These are phyloP conservation scores for Amaranthus palmeri DNA, from an alignment of 148 eudicot species.

Conservation along the genomic window DNA sequence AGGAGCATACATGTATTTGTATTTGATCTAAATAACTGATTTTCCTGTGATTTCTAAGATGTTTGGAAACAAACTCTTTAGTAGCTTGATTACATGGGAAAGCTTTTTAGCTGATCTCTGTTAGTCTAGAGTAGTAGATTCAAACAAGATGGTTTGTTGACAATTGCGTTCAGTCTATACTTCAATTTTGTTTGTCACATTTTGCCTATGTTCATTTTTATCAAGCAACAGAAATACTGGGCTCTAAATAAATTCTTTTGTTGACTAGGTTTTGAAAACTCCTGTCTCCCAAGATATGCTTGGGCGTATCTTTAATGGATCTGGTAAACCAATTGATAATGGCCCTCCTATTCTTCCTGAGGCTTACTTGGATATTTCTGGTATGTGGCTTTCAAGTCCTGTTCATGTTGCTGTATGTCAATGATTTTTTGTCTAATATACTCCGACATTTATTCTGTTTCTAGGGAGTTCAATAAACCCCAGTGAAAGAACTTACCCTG, in stretches of 20 bases:
- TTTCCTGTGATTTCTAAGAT: too few relatives aligned
- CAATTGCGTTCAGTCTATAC: too few relatives aligned
- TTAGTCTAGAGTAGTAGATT: background rate
- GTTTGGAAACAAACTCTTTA: too few relatives aligned
- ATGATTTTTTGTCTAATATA: background rate
- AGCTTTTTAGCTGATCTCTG: too few relatives aligned
- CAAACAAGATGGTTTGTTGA: background rate
- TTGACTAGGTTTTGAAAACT: slow-evolving; percentile 79
- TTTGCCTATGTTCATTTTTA: background rate
- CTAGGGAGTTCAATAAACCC: slow-evolving; percentile 99
- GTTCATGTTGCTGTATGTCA: background rate
- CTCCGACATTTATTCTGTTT: slow-evolving; percentile 4
- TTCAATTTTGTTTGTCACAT: too few relatives aligned
- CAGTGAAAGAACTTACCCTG: slow-evolving; percentile 98
- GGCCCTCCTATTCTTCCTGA: slow-evolving; percentile 98
- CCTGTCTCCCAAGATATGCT: slow-evolving; percentile 98
- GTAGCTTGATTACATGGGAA: too few relatives aligned
- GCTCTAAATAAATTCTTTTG: background rate
- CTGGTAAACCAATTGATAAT: slow-evolving; percentile 97
- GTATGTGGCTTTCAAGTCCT: slow-evolving; percentile 31
- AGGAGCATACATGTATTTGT: too few relatives aligned
- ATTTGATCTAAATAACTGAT: too few relatives aligned
- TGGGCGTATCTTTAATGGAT: slow-evolving; percentile 97
- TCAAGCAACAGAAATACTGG: background rate
- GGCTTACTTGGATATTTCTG: slow-evolving; percentile 97